phyloP scores from a whole-genome alignment of 345 rosid species.

The Cardamine chenopodiifolia region DNA sequence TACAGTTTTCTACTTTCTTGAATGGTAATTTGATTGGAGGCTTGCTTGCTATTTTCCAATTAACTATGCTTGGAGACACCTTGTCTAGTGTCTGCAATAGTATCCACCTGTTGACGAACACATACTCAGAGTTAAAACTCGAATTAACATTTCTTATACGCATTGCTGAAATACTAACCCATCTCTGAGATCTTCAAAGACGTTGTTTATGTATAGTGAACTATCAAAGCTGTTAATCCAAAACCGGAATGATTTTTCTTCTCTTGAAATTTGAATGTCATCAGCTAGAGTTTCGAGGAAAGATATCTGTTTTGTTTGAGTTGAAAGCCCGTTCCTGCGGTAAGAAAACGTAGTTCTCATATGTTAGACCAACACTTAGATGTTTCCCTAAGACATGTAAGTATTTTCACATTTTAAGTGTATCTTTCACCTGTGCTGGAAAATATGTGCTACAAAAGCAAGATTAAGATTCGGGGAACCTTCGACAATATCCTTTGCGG shows the following conservation, averaged over 20 bases:
- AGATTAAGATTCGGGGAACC: slow-evolving; percentile 98
- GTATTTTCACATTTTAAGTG: too few species aligned
- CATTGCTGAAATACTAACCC: slow-evolving; percentile 57
- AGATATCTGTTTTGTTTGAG: slow-evolving; percentile 79
- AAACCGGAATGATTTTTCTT: slow-evolving; percentile 93
- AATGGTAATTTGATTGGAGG: slow-evolving; percentile 96
- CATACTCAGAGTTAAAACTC: neutral
- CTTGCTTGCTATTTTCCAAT: slow-evolving; percentile 91
- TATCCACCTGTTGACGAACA: slow-evolving; percentile 69
- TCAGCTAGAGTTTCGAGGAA: slow-evolving; percentile 78
- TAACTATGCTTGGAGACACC: slow-evolving; percentile 91
- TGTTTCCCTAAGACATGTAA: neutral
- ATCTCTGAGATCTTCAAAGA: slow-evolving; percentile 96
- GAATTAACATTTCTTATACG: neutral
- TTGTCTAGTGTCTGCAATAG: slow-evolving; percentile 93
- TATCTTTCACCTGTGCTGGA: slow-evolving; percentile 99
- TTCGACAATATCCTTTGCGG: slow-evolving; percentile 92
- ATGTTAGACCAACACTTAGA: slow-evolving; percentile 16
- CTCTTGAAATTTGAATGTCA: slow-evolving; percentile 88
- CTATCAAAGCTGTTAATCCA: slow-evolving; percentile 96
- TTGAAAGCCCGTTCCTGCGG: slow-evolving; percentile 89
- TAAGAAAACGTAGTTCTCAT: slow-evolving; percentile 8
- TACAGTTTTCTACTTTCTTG: slow-evolving; percentile 96
- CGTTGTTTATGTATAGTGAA: slow-evolving; percentile 71
- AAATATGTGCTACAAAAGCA: slow-evolving; percentile 96